These are phyloP conservation scores for Trametes gibbosa DNA, from an alignment of 768 basidiomycete genomes.

Conservation along the genomic window DNA sequence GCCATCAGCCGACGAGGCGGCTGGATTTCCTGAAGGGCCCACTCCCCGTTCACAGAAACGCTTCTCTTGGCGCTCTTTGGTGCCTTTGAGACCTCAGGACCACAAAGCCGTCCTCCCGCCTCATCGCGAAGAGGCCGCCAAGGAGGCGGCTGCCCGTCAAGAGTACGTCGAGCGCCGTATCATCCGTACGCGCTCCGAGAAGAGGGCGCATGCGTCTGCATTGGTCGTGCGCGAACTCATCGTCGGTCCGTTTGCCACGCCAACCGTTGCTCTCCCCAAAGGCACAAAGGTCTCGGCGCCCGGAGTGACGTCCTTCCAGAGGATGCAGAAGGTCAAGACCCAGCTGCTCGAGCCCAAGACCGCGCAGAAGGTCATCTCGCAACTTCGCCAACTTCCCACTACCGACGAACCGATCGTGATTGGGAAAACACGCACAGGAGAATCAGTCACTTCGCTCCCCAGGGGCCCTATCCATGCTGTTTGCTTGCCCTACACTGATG, in stretches of 20 bases:
- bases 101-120: conserved; percentile 8
- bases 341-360: conserved; percentile 64
- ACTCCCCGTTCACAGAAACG: conserved; percentile 7
- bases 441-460: conserved; percentile 37
- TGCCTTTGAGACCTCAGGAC: conserved; percentile 10
- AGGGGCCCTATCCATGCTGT: conserved; percentile 70
- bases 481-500: conserved; percentile 63
- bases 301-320: conserved; percentile 39
- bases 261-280: conserved; percentile 31
- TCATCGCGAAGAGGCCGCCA: conserved; percentile 7
- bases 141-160: conserved; percentile 6
- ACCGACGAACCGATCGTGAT: conserved; percentile 32
- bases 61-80: conserved; percentile 16
- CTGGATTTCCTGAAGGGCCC: not conserved
- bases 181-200: conserved; percentile 43
- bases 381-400: conserved; percentile 61
- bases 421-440: conserved; percentile 21
- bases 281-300: conserved; percentile 32
- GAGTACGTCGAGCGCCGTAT: conserved; percentile 12
- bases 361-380: conserved; percentile 70
- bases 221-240: conserved; percentile 64
- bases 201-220: conserved; percentile 63
- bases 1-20: not conserved
- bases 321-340: conserved; percentile 63
- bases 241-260: conserved; percentile 44